Evolutionary conservation across 1,139 yeast genomes (phyloP), one percentile per base, ranked within the genome.

Genomic region (Lodderomyces parapsilosis): DNA sequence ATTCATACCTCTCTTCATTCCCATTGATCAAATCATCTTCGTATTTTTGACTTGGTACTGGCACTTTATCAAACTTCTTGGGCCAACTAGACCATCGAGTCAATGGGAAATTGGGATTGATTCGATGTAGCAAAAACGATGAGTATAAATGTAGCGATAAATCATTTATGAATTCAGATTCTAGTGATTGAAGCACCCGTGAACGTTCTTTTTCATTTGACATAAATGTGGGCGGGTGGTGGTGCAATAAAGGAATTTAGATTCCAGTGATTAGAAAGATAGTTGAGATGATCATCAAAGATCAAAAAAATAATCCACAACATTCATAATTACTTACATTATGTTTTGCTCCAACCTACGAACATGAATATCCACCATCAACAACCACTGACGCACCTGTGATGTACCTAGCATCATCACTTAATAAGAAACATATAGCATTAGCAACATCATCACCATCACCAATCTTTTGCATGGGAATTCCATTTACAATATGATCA

Each of bases 81-180:
- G 83, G 84, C 84, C 83, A 81, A 1, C 61, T 49, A 1, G 72
- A 43, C 76, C 82, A 79, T 2, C 45, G 42, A 4, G 49, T 41
- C 1, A 46, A 38, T 2, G 83, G 83, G 43, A 66, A 64, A 9
- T 38, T 23, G 0, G 72, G 71, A 43, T 72, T 63, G n/a, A 66
- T 50, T 17, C 63, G 55, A 38, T 67, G 74, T 2, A 76, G 53
- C 22, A 80, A 58, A 39, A 66, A 61, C 0, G 76, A 47, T 10
- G 79, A 68, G 53, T 79, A 81, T 6, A 81, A 57, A 57, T 81
- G 87, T 1, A 76, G 47, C 0, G 78, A 75, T 27, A 80, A 58
- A 55, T 81, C 85, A 11, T 56, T 56, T 10, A 75, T 57, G 45
- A 68, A 74, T 3, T 71, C 74, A 2, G 61, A 60, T 49, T 80